Evolutionary conservation across 2,329 filamentous ascomycete genomes (phyloP).

Genomic region (Gaeumannomyces sp.): DNA sequence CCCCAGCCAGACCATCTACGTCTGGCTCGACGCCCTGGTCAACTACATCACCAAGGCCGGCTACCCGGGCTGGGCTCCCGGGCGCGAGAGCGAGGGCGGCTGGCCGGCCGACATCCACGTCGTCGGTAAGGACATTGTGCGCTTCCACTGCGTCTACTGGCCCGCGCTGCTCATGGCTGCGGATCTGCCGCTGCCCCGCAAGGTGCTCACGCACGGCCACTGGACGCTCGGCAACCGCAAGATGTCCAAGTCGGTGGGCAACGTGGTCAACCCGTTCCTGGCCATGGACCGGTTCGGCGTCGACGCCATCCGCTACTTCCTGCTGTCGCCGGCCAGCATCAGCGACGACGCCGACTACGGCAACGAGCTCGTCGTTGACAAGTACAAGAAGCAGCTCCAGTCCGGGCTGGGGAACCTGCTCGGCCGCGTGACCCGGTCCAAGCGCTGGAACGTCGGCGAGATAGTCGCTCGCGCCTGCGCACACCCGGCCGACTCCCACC

Average conservation of each 20-base stretch:
- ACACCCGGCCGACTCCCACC: constrained; percentile 21
- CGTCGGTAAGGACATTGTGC: constrained; percentile 92
- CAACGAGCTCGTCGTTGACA: constrained; percentile 66
- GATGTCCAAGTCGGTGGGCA: constrained; percentile 95
- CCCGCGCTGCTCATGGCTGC: constrained; percentile 90
- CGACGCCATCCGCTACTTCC: constrained; percentile 84
- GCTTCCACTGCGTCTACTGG: constrained; percentile 98
- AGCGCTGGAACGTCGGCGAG: constrained; percentile 61
- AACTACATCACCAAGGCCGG: constrained; percentile 89
- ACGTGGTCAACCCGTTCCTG: constrained; percentile 90
- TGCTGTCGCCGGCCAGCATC: constrained; percentile 74
- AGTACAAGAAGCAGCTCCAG: constrained; percentile 76
- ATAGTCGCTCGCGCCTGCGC: constrained; percentile 38
- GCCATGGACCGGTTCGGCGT: constrained; percentile 84
- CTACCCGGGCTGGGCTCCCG: constrained; percentile 69
- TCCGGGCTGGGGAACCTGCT: constrained; percentile 75
- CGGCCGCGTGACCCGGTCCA: constrained; percentile 61
- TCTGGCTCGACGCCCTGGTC: constrained; percentile 93
- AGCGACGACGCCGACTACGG: constrained; percentile 76
- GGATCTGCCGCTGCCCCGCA: constrained; percentile 68
- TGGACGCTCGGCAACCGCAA: constrained; percentile 91
- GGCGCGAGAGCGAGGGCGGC: constrained; percentile 52
- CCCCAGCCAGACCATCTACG: constrained; percentile 83
- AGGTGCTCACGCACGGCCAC: constrained; percentile 83
- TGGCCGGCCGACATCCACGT: constrained; percentile 94